Evolutionary conservation across 495 filamentous ascomycete genomes (phyloP).

Genomic region (Penicillium salamii): DNA sequence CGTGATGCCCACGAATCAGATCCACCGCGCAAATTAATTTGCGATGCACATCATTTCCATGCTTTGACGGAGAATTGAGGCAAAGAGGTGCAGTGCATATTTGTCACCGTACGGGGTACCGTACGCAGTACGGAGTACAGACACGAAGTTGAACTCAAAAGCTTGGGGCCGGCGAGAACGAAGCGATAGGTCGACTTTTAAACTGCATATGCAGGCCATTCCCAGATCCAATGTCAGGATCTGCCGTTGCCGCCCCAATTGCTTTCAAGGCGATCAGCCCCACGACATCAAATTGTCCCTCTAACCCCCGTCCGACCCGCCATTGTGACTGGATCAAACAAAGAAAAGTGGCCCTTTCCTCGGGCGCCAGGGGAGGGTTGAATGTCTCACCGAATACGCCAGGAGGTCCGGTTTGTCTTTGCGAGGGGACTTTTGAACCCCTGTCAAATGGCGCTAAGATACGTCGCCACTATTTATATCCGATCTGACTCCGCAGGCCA

Average conservation of each 20-base stretch:
- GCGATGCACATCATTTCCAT: conserved; percentile 9
- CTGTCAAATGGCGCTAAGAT: conserved; percentile 18
- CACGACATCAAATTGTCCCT: conserved; percentile 10
- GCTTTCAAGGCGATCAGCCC: conserved; percentile 18
- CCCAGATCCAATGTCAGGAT: conserved; percentile 9
- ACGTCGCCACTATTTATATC: conserved; percentile 26
- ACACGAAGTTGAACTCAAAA: neutral
- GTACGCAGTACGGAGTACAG: neutral
- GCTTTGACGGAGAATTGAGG: neutral
- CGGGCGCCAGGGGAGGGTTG: conserved; percentile 23
- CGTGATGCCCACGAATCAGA: conserved; percentile 10
- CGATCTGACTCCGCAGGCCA: conserved; percentile 16
- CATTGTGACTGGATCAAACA: conserved; percentile 15
- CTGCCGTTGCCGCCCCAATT: conserved; percentile 22
- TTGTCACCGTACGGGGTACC: too few species aligned
- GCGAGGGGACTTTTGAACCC: conserved; percentile 1
- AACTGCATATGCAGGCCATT: conserved; percentile 4
- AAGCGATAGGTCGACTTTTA: conserved; percentile 1
- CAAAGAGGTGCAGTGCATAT: neutral
- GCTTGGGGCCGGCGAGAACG: neutral
- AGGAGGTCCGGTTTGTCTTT: conserved; percentile 12
- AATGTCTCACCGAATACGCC: conserved; percentile 19
- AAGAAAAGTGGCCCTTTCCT: conserved; percentile 1
- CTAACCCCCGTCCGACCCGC: conserved; percentile 15
- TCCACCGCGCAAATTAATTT: conserved; percentile 7